phyloP scores from a whole-genome alignment of 1,284 basidiomycete genomes.

The Chalciporus piperatoides region DNA sequence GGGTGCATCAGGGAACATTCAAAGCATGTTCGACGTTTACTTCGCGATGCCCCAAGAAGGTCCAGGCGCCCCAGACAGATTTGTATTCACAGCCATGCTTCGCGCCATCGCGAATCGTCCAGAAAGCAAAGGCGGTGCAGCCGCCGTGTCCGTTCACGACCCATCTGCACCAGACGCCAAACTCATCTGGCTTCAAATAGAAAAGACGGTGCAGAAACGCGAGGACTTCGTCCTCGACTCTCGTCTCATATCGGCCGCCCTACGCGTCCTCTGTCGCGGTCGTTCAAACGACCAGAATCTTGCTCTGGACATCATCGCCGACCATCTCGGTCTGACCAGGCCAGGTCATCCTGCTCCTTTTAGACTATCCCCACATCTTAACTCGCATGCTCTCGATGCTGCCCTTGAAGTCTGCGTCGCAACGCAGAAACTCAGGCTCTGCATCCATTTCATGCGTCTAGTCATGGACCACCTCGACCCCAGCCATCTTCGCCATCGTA shows the following conservation, averaged over 20 bases:
- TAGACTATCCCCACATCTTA: conserved; percentile 39
- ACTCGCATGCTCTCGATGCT: conserved; percentile 45
- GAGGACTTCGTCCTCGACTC: conserved; percentile 49
- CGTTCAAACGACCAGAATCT: conserved; percentile 54
- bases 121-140: conserved; percentile 13
- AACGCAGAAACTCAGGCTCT: conserved; percentile 43
- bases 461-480: conserved; percentile 40
- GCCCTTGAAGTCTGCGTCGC: conserved; percentile 54
- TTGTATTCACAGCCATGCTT: conserved; percentile 62
- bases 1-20: conserved; percentile 50
- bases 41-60: conserved; percentile 58
- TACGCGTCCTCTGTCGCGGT: conserved; percentile 53
- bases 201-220: conserved; percentile 45
- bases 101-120: conserved; percentile 40
- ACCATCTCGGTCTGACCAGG: conserved; percentile 58
- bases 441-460: conserved; percentile 55
- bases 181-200: conserved; percentile 62
- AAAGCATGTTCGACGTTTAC: conserved; percentile 70
- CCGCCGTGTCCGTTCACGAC: conserved; percentile 17
- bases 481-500: conserved; percentile 33
- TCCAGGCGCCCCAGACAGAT: conserved; percentile 50
- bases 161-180: conserved; percentile 50
- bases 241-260: conserved; percentile 44
- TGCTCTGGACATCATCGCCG: conserved; percentile 57
- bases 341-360: conserved; percentile 41